These are phyloP conservation scores for Vitis labrusca DNA, from an alignment of 164 flowering plant species.

Conservation along the genomic window DNA sequence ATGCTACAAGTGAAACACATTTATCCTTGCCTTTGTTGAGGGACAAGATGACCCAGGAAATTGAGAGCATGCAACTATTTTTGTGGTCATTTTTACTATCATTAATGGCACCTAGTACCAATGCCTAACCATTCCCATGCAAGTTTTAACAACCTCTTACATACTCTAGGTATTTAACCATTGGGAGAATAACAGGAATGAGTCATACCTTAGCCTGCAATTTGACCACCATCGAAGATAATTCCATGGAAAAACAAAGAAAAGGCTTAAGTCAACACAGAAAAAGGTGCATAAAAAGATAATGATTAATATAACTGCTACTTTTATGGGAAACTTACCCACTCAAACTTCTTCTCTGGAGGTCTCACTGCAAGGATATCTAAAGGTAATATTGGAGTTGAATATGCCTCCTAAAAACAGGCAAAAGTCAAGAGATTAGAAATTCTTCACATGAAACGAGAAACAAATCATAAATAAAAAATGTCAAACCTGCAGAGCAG, in stretches of 20 bases:
- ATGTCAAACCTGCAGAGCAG: slow-evolving; percentile 69
- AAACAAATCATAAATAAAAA: background rate
- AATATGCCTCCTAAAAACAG: slow-evolving; percentile 63
- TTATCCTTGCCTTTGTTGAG: too few relatives aligned
- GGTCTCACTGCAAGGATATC: slow-evolving; percentile 85
- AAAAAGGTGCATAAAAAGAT: background rate
- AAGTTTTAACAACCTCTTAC: background rate
- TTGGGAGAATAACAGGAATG: background rate
- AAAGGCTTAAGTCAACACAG: slow-evolving; percentile 6
- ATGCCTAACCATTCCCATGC: background rate
- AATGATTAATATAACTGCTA: background rate
- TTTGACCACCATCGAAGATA: slow-evolving; percentile 18
- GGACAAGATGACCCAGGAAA: too few relatives aligned
- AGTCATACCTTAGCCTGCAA: slow-evolving; percentile 77
- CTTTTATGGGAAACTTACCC: slow-evolving; percentile 42
- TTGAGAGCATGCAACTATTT: too few relatives aligned
- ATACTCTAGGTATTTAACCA: background rate
- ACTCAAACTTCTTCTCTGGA: slow-evolving; percentile 77
- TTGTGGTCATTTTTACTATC: too few relatives aligned
- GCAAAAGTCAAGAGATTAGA: slow-evolving; percentile 9
- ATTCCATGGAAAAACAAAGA: slow-evolving; percentile 22
- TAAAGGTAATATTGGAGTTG: slow-evolving; percentile 75
- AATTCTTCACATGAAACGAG: background rate
- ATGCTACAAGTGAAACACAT: too few relatives aligned
- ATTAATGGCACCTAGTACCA: too few relatives aligned